These are phyloP conservation scores for Acanthochlamys bracteata DNA, from an alignment of 106 monocot genomes.

Conservation along the genomic window DNA sequence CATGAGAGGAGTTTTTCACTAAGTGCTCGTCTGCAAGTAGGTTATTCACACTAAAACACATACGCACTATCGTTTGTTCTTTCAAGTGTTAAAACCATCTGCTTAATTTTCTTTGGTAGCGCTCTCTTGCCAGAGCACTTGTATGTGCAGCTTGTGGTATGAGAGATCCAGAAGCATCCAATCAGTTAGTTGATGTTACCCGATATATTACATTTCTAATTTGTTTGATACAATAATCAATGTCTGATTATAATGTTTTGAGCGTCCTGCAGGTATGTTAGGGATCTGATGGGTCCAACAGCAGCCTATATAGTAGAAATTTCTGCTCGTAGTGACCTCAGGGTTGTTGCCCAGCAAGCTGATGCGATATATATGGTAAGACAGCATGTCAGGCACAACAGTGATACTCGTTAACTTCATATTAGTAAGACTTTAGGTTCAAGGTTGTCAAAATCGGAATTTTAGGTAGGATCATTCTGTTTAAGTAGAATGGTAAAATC, in stretches of 20 bases:
- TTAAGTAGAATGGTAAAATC: no score
- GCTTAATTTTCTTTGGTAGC: constrained; percentile 22
- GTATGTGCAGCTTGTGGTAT: constrained; percentile 69
- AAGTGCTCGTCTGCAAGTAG: constrained; percentile 65
- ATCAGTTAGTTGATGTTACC: constrained; percentile 45
- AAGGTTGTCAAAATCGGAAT: no score
- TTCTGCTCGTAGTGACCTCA: constrained; percentile 51
- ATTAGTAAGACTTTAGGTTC: no score
- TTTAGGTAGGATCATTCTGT: no score
- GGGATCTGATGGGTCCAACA: constrained; percentile 72
- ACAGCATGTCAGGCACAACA: no score
- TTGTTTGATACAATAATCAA: no score
- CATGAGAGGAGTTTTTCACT: constrained; percentile 70
- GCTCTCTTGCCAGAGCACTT: constrained; percentile 81
- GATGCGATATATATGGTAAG: constrained; percentile 71
- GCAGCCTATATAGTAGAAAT: constrained; percentile 64
- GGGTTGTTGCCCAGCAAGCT: constrained; percentile 60
- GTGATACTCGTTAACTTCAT: no score
- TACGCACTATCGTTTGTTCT: no score
- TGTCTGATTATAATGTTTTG: background rate
- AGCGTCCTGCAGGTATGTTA: constrained; percentile 53
- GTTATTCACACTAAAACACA: background rate
- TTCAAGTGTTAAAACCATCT: no score
- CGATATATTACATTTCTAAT: no score
- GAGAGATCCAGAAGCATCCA: constrained; percentile 57